These are phyloP conservation scores for Sindora glabra DNA, from an alignment of 306 rosid genomes.

Conservation along the genomic window DNA sequence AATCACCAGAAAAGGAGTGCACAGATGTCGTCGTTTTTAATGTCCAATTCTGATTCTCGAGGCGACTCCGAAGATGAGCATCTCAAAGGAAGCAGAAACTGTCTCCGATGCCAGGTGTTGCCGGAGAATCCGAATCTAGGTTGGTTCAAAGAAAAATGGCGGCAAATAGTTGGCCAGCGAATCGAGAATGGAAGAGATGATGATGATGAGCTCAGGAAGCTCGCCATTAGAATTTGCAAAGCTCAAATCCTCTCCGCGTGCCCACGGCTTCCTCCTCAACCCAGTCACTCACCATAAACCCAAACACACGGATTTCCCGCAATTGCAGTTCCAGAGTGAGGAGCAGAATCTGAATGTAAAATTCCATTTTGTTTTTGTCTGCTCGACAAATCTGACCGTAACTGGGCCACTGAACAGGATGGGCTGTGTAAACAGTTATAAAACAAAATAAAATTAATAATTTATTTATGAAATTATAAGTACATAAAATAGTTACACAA, in stretches of 20 bases:
- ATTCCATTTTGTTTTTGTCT: too few species aligned
- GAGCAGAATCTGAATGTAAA: too few species aligned
- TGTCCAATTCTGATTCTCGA: conserved; percentile 42
- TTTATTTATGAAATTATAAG: too few species aligned
- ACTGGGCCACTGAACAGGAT: too few species aligned
- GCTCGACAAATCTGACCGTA: too few species aligned
- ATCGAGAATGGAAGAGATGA: conserved; percentile 30
- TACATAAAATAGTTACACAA: too few species aligned
- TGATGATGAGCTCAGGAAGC: conserved; percentile 26
- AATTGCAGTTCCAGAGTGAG: too few species aligned
- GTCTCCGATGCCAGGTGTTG: conserved; percentile 1
- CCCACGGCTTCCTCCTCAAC: too few species aligned
- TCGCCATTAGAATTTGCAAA: conserved; percentile 29
- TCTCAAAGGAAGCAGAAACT: conserved; percentile 15
- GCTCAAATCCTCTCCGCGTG: background rate
- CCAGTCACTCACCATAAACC: too few species aligned
- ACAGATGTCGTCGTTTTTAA: conserved; percentile 10
- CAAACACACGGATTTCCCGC: too few species aligned
- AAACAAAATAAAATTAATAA: too few species aligned
- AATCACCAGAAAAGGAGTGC: conserved; percentile 22
- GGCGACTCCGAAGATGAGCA: conserved; percentile 38
- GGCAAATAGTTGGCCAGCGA: conserved; percentile 14
- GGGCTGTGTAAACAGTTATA: too few species aligned
- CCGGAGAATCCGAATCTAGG: background rate
- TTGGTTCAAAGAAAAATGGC: background rate